Percentiles rank a stretch among this genome's conserved stretches.
phyloP scores from a whole-genome alignment of 1,284 basidiomycete species.

The Tilletia caries region DNA sequence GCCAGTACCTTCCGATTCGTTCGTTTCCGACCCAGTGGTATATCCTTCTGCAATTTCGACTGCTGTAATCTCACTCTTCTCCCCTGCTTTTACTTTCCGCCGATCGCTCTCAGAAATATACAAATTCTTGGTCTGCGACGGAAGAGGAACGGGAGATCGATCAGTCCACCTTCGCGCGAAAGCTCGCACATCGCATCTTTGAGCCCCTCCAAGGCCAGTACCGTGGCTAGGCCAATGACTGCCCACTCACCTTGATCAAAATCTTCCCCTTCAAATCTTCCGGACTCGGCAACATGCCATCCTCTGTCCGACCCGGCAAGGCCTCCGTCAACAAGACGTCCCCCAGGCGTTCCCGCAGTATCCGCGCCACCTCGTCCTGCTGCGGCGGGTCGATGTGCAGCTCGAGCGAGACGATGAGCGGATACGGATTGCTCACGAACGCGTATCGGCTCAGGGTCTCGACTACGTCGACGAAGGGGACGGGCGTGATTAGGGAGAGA shows the following conservation, averaged over 20 bases:
- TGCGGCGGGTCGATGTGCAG: slow-evolving; percentile 79
- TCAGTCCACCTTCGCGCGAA: slow-evolving; percentile 17
- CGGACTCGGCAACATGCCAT: slow-evolving; percentile 71
- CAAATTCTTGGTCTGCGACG: slow-evolving; percentile 14
- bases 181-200: no score
- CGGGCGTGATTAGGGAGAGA: slow-evolving; percentile 82
- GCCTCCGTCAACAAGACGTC: slow-evolving; percentile 60
- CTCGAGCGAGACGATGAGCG: slow-evolving; percentile 90
- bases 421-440: slow-evolving; percentile 88
- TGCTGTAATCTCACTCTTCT: not conserved
- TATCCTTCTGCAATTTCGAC: not conserved
- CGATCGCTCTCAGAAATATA: slow-evolving; percentile 10
- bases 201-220: no score
- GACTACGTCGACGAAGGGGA: slow-evolving; percentile 79
- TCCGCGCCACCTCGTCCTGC: slow-evolving; percentile 75
- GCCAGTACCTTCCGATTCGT: slow-evolving; percentile 5
- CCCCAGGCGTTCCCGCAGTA: slow-evolving; percentile 77
- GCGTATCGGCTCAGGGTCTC: slow-evolving; percentile 85
- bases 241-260: slow-evolving; percentile 69
- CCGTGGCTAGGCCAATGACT: no score
- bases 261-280: slow-evolving; percentile 76
- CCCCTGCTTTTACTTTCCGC: slow-evolving; percentile 1
- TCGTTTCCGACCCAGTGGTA: slow-evolving; percentile 1
- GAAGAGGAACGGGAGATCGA: no score
- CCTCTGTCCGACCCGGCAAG: slow-evolving; percentile 52